Conservation (phyloP, 495 filamentous ascomycete species). For the Ramalina intermedia region DNA sequence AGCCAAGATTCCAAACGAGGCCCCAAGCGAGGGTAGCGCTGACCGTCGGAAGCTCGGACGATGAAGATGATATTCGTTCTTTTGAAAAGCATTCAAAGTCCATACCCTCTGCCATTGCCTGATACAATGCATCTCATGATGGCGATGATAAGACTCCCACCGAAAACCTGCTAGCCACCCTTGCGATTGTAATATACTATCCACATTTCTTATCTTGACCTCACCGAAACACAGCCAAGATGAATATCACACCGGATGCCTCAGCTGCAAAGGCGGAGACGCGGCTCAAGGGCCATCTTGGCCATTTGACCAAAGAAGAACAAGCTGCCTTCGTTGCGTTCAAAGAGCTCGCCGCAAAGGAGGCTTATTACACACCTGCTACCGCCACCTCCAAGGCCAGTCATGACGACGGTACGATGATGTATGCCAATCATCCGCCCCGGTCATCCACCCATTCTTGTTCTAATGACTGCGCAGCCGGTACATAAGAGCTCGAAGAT, state of each 20-base stretch:
- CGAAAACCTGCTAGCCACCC: too few species aligned
- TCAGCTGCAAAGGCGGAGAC: slow-evolving; percentile 8
- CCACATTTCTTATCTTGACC: too few species aligned
- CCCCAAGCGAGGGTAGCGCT: too few species aligned
- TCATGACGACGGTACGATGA: slow-evolving; percentile 15
- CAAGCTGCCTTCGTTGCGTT: slow-evolving; percentile 9
- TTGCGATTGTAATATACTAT: too few species aligned
- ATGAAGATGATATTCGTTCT: too few species aligned
- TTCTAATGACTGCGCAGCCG: slow-evolving; percentile 8
- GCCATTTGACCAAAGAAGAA: slow-evolving; percentile 12
- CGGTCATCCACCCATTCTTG: background rate
- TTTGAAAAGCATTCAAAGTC: too few species aligned
- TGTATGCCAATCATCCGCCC: slow-evolving; percentile 4
- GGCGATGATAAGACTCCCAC: too few species aligned
- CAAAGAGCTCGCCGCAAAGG: slow-evolving; percentile 10
- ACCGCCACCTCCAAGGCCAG: slow-evolving; percentile 7
- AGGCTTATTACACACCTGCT: slow-evolving; percentile 8
- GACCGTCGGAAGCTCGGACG: too few species aligned
- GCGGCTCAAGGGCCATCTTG: slow-evolving; percentile 14
- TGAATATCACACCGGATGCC: slow-evolving; percentile 8
- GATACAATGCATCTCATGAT: too few species aligned
- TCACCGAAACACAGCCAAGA: background rate
- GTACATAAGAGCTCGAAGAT: slow-evolving; percentile 15
- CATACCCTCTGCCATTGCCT: too few species aligned
- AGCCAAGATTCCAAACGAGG: too few species aligned